Percentiles rank a stretch among this genome's conserved stretches.
Evolutionary conservation across 2,329 filamentous ascomycete species (phyloP).

Genomic region (Leptodontidium sp.): DNA sequence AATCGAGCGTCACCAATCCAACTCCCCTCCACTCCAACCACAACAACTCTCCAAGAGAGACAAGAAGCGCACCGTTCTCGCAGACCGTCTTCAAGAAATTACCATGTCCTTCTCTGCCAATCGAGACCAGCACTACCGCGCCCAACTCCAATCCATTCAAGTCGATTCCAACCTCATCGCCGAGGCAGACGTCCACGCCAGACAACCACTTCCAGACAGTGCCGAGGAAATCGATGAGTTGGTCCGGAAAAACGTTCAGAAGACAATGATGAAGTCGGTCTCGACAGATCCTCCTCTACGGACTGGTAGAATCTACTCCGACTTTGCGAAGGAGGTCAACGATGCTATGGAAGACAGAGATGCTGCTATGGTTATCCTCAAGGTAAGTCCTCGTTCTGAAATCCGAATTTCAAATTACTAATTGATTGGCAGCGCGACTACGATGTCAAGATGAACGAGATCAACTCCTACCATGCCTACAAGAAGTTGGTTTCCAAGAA

Average conservation of each 20-base stretch:
- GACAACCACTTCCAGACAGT: slow-evolving; percentile 69
- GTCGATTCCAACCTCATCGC: slow-evolving; percentile 87
- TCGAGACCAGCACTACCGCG: slow-evolving; percentile 83
- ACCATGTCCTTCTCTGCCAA: slow-evolving; percentile 81
- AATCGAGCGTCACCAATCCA: slow-evolving; percentile 43
- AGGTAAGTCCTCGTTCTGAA: slow-evolving; percentile 63
- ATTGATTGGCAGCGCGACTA: slow-evolving; percentile 62
- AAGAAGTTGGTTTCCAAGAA: slow-evolving; percentile 68
- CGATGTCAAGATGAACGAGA: slow-evolving; percentile 67
- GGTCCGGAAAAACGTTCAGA: slow-evolving; percentile 44
- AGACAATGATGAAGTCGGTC: slow-evolving; percentile 47
- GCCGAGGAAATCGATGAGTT: slow-evolving; percentile 51
- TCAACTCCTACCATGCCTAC: slow-evolving; percentile 67
- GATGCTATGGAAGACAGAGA: slow-evolving; percentile 89
- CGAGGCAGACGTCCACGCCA: slow-evolving; percentile 81
- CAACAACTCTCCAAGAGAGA: slow-evolving; percentile 77
- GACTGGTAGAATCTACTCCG: slow-evolving; percentile 84
- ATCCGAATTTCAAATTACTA: slow-evolving; percentile 33
- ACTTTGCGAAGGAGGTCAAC: slow-evolving; percentile 87
- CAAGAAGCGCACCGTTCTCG: slow-evolving; percentile 84
- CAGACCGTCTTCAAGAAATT: slow-evolving; percentile 80
- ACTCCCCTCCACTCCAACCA: slow-evolving; percentile 44
- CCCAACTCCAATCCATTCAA: slow-evolving; percentile 91
- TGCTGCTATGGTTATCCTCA: slow-evolving; percentile 79
- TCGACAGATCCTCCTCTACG: slow-evolving; percentile 56